Percentiles rank a stretch among this genome's conserved stretches.
Conservation (phyloP, 495 filamentous ascomycete genomes). For the Daldinia bambusicola region DNA sequence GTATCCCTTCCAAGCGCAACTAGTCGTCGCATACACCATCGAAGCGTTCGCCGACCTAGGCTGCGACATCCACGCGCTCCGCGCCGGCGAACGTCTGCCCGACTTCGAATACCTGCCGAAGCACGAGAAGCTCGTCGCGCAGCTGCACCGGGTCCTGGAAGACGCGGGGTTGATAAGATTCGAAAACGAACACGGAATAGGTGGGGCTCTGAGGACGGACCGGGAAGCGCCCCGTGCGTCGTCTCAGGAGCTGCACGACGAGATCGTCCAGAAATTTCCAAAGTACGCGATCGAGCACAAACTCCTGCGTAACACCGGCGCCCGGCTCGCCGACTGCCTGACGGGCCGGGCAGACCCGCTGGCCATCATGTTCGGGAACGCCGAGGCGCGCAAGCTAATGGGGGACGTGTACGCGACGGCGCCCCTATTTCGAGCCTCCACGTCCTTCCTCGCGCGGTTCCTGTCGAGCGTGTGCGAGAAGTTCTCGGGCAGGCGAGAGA, state of each 20-base stretch:
- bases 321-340: slow-evolving; percentile 49
- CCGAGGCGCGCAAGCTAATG: slow-evolving; percentile 43
- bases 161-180: slow-evolving; percentile 25
- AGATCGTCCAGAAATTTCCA: slow-evolving; percentile 31
- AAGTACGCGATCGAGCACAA: slow-evolving; percentile 47
- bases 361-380: slow-evolving; percentile 49
- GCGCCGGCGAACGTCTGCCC: slow-evolving; percentile 42
- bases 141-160: slow-evolving; percentile 49
- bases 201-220: neutral
- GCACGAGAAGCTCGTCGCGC: slow-evolving; percentile 46
- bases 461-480: slow-evolving; percentile 27
- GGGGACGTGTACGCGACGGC: slow-evolving; percentile 47
- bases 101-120: slow-evolving; percentile 32
- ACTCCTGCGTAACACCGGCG: slow-evolving; percentile 47
- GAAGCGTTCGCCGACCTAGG: slow-evolving; percentile 55
- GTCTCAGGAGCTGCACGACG: neutral
- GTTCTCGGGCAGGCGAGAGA: slow-evolving; percentile 32
- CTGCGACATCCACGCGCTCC: slow-evolving; percentile 39
- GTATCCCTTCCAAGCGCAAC: slow-evolving; percentile 49
- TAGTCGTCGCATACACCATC: slow-evolving; percentile 54
- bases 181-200: no score
- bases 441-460: slow-evolving; percentile 42
- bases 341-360: slow-evolving; percentile 48
- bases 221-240: neutral
- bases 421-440: slow-evolving; percentile 47